Evolutionary conservation across 345 rosid species (phyloP).

Genomic region (Eucalyptus regnans): DNA sequence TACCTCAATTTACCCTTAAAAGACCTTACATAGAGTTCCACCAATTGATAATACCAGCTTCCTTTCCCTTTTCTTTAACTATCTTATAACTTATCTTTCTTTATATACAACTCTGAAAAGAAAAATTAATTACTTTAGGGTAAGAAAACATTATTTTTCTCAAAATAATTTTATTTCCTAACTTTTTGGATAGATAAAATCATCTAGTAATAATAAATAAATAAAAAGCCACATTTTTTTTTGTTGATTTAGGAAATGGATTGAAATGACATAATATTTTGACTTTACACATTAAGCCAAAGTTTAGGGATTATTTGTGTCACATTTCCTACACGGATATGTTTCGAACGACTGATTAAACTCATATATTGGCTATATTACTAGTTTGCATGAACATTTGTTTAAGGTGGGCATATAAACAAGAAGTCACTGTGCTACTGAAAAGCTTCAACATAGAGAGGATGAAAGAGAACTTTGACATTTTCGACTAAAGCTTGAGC

Average conservation of each 20-base stretch:
- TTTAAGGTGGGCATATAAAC: conserved; percentile 23
- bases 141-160: background rate
- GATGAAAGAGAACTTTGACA: conserved; percentile 6
- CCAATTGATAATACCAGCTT: background rate
- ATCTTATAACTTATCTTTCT: background rate
- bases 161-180: background rate
- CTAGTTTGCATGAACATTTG: background rate
- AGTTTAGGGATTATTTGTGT: background rate
- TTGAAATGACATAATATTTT: background rate
- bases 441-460: conserved; percentile 18
- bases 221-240: background rate
- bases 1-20: background rate
- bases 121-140: background rate
- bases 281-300: too few relatives aligned
- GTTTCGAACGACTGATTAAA: background rate
- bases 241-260: background rate
- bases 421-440: conserved; percentile 5
- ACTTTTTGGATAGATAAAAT: background rate
- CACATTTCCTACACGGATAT: background rate
- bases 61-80: background rate
- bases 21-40: background rate
- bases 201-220: background rate
- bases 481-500: conserved; percentile 11
- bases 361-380: background rate
- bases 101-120: background rate